Evolutionary conservation across 2,329 filamentous ascomycete species (phyloP), one percentile per base, ranked within the genome.

Genomic region (Fusarium zealandicum): DNA sequence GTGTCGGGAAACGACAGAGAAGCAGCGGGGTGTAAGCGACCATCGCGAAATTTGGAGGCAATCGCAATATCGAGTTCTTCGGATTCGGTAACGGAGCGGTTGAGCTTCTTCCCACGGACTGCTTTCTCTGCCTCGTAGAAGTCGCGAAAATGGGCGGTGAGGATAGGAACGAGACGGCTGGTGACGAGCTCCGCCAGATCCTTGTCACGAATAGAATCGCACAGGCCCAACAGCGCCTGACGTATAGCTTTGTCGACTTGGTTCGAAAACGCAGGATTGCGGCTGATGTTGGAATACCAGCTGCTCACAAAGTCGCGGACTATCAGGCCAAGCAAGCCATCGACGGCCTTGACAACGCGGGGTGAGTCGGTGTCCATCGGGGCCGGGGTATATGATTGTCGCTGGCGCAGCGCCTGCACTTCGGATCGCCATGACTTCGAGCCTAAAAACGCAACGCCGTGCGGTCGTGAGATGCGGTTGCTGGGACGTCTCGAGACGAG

Each of bases 61-160:
- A 99, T 96, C 2, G 95, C 95, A 63, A 96, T 80, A 73, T 98
- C 93, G 66, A 99, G 79, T 80, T 99, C 95, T 70, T 97, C 93
- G 1, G 93, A 96, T 75, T 99, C 95, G 3, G 96, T 98, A 49
- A 99, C 87, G 61, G 89, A 92, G 45, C 91, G 86, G 65, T 92
- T 95, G 51, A 98, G 79, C 73, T 96, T 91, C 71, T 87, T 90
- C 11, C 96, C 96, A 47, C 93, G 85, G 10, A 99, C 90, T 8
- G 86, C 83, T 51, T 89, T 85, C 76, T 99, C 95, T 1, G 95
- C 95, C 61, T 95, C 87, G 72, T 93, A 91, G 66, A 96, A 96
- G 63, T 96, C 91, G 63, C 85, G 90, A 66, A 99, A 85, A 73
- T 99, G 95, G 9, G 85, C 82, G 25, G 93, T 98, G 63, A 99